These are phyloP conservation scores for Myxozyma monticola DNA, from an alignment of 805 yeast genomes.

Conservation along the genomic window DNA sequence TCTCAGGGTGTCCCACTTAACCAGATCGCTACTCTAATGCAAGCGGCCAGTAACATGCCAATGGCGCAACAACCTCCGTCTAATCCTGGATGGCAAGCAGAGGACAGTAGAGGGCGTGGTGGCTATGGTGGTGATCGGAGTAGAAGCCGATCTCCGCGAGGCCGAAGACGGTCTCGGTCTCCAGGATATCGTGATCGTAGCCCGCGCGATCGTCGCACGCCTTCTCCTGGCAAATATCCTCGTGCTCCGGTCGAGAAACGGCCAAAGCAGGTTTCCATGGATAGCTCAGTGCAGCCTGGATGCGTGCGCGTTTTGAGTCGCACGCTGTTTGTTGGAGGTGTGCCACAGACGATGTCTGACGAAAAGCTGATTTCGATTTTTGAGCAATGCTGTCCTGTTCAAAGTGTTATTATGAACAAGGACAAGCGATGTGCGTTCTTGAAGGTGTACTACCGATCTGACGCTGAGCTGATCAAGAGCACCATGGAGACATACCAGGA, in stretches of 20 bases:
- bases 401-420: constrained; percentile 79
- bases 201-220: constrained; percentile 24
- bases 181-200: constrained; percentile 31
- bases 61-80: constrained; percentile 22
- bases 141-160: constrained; percentile 34
- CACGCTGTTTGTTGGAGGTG: constrained; percentile 92
- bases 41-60: constrained; percentile 22
- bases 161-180: constrained; percentile 30
- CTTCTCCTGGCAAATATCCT: constrained; percentile 8
- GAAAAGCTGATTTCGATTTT: constrained; percentile 65
- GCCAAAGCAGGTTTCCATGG: constrained; percentile 69
- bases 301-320: constrained; percentile 81
- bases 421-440: constrained; percentile 96
- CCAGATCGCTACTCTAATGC: constrained; percentile 26
- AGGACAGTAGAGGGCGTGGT: constrained; percentile 17
- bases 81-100: neutral
- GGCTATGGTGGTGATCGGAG: constrained; percentile 4
- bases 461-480: constrained; percentile 80
- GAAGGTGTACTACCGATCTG: constrained; percentile 85
- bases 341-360: constrained; percentile 78
- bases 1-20: constrained; percentile 37
- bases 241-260: constrained; percentile 29
- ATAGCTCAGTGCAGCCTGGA: constrained; percentile 71
- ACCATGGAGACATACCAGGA: constrained; percentile 61
- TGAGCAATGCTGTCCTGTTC: constrained; percentile 87